Percentiles rank a stretch among this genome's conserved stretches.
phyloP scores from a whole-genome alignment of 2,329 filamentous ascomycete genomes.

The Aureobasidium namibiae region DNA sequence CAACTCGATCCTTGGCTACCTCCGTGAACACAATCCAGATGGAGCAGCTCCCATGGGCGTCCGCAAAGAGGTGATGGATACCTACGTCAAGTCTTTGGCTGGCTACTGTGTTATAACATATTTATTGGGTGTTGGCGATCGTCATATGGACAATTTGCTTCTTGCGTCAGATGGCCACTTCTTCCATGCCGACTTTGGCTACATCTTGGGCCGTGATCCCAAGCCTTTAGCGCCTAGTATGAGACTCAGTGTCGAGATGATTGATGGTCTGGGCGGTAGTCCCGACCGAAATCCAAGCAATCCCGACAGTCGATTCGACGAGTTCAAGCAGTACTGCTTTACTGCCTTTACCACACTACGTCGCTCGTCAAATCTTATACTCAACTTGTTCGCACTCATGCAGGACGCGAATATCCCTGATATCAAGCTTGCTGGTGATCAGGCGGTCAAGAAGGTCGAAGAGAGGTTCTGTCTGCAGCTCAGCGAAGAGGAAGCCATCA shows the following conservation, averaged over 20 bases:
- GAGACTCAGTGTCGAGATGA: constrained; percentile 97
- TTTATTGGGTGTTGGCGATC: constrained; percentile 88
- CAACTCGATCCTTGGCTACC: constrained; percentile 67
- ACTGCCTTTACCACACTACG: constrained; percentile 86
- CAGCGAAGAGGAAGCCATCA: constrained; percentile 83
- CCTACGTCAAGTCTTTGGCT: constrained; percentile 89
- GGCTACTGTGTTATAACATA: constrained; percentile 99
- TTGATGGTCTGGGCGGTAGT: constrained; percentile 89
- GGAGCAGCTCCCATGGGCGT: constrained; percentile 72
- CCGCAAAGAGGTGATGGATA: constrained; percentile 87
- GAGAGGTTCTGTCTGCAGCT: constrained; percentile 90
- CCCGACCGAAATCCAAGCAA: constrained; percentile 7
- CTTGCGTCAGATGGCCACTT: constrained; percentile 86
- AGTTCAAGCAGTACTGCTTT: constrained; percentile 94
- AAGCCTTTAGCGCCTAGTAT: constrained; percentile 96
- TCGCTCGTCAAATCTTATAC: constrained; percentile 81
- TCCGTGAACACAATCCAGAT: constrained; percentile 85
- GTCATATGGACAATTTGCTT: constrained; percentile 90
- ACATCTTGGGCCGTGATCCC: constrained; percentile 91
- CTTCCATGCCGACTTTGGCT: constrained; percentile 98
- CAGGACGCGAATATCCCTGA: constrained; percentile 95
- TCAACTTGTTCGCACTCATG: constrained; percentile 96
- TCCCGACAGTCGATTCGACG: constrained; percentile 57
- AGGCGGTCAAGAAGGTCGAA: constrained; percentile 88
- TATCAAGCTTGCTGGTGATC: constrained; percentile 67